A percentile compares a stretch with the other conserved stretches of the same genome.
Evolutionary conservation across 305 asterid genomes (phyloP).

Genomic region (Rubia balearica): DNA sequence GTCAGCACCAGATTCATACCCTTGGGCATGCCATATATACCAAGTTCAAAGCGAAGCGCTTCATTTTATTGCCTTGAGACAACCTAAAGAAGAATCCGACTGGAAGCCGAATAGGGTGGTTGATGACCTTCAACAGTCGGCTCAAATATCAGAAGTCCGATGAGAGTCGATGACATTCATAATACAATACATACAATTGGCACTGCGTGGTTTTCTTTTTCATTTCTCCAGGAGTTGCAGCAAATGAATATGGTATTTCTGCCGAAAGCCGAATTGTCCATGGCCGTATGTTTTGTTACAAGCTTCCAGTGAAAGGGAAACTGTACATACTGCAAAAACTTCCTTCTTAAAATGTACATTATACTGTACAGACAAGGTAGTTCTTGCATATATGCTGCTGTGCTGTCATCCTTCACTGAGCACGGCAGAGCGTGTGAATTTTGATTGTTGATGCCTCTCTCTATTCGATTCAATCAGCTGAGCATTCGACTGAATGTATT

Average conservation of each 20-base stretch:
- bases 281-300: neutral
- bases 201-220: neutral
- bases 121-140: conserved; percentile 14
- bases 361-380: neutral
- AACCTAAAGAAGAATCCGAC: conserved; percentile 63
- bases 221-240: neutral
- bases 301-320: neutral
- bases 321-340: neutral
- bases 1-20: conserved; percentile 86
- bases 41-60: conserved; percentile 77
- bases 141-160: conserved; percentile 17
- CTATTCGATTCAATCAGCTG: too few relatives aligned
- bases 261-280: too few relatives aligned
- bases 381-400: neutral
- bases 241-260: neutral
- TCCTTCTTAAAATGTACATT: neutral
- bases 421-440: too few relatives aligned
- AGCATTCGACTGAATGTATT: too few relatives aligned
- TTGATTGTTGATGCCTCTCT: too few relatives aligned
- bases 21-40: conserved; percentile 90
- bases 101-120: conserved; percentile 48
- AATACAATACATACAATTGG: neutral
- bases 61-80: conserved; percentile 82
- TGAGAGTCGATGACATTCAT: conserved; percentile 22
- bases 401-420: neutral